Evolutionary conservation across 257 asterid species (phyloP), one percentile per base, ranked within the genome.

Genomic region (Sherardia arvensis): DNA sequence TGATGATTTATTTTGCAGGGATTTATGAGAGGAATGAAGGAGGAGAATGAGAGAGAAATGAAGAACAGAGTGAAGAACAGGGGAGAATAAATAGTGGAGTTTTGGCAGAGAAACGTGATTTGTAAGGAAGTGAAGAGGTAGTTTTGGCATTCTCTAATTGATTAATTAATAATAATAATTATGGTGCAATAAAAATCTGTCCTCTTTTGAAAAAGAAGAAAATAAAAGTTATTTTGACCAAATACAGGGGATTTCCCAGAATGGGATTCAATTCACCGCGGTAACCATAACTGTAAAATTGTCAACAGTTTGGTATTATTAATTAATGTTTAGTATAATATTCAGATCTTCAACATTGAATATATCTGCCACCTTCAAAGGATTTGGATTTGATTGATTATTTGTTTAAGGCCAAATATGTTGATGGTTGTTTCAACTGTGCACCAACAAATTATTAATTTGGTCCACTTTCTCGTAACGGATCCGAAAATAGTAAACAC

Each of bases 71-170:
- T 54, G 64, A 62, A 62, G 76, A 61, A 60, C 21, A 36, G 63
- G 56, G 53, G 78, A 59, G 53, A 47, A 71, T 83, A 80, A 76
- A 83, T 83, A 80, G 70, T 66, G 71, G 33, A 25, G 29, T 60
- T 49, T 73, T 45, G 27, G 30, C 7, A 65, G n/a, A 77, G 84
- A 83, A 74, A 76, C 82, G 88, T 83, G 82, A 65, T 65, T 43
- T 66, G 48, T 56, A 83, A 75, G 88, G 73, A 80, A 75, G 53
- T 62, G 55, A 9, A 22, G 60, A 57, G 64, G 77, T 75, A 65
- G 69, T 74, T 56, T 73, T 68, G 38, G 72, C 64, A 43, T 26
- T 59, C 60, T 47, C 59, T 53, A 53, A 32, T 58, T 43, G n/a
- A n/a, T n/a, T n/a, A n/a, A n/a, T n/a, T n/a, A n/a, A n/a, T n/a